phyloP scores from a whole-genome alignment of 768 basidiomycete species.

The Xanthoconium purpureum region DNA sequence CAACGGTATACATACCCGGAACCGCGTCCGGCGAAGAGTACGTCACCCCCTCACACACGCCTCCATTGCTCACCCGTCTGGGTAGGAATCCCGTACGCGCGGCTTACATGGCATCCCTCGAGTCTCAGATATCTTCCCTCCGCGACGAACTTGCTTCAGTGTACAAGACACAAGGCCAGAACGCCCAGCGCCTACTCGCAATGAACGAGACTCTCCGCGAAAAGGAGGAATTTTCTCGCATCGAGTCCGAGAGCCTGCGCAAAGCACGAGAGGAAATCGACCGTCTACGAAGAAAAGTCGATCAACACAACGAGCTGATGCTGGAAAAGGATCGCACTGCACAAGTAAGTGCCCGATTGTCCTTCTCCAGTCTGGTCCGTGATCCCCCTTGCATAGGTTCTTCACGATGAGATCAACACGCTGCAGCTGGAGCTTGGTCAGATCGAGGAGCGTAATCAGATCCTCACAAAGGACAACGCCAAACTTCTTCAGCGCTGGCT shows the following conservation, averaged over 20 bases:
- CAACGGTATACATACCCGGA: slow-evolving; percentile 58
- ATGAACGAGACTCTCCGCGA: slow-evolving; percentile 96
- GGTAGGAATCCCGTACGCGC: slow-evolving; percentile 78
- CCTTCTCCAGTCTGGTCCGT: not conserved
- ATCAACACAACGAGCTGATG: slow-evolving; percentile 83
- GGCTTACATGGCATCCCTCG: slow-evolving; percentile 88
- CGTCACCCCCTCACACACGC: slow-evolving; percentile 23
- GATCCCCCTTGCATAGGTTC: slow-evolving; percentile 51
- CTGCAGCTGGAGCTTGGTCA: slow-evolving; percentile 88
- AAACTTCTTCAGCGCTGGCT: slow-evolving; percentile 95
- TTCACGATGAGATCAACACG: slow-evolving; percentile 94
- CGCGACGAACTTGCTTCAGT: slow-evolving; percentile 91
- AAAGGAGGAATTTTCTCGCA: slow-evolving; percentile 82
- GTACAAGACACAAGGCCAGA: slow-evolving; percentile 95
- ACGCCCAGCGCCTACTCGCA: slow-evolving; percentile 85
- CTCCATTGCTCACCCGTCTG: not conserved
- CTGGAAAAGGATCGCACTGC: slow-evolving; percentile 84
- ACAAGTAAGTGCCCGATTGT: slow-evolving; percentile 52
- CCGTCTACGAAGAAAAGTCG: slow-evolving; percentile 68
- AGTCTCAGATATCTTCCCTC: slow-evolving; percentile 88
- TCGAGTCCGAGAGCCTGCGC: slow-evolving; percentile 77
- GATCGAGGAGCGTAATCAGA: slow-evolving; percentile 82
- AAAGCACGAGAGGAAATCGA: slow-evolving; percentile 75
- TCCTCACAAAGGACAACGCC: slow-evolving; percentile 89
- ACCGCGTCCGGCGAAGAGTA: slow-evolving; percentile 66